phyloP scores from a whole-genome alignment of 176 grass and related monocot genomes.

The Musa troglodytarum region DNA sequence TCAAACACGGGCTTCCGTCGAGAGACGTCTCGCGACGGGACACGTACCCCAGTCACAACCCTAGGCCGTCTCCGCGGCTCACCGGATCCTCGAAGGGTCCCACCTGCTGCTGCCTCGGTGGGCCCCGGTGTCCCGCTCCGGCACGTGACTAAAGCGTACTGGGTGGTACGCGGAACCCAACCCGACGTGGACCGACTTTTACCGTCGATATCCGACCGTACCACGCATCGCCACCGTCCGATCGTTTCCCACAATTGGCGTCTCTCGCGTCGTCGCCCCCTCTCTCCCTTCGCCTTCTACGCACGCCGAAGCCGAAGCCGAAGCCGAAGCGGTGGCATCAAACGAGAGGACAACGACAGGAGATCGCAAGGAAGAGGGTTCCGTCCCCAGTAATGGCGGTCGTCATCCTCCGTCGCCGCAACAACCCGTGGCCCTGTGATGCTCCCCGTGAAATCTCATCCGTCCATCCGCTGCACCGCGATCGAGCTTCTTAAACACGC shows the following conservation, averaged over 20 bases:
- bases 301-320: not conserved
- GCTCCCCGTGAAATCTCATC: not conserved
- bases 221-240: not conserved
- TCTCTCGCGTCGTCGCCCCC: not conserved
- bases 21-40: not conserved
- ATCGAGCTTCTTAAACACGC: conserved; percentile 3
- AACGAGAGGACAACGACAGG: not conserved
- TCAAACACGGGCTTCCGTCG: not conserved
- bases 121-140: not conserved
- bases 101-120: not conserved
- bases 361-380: not conserved
- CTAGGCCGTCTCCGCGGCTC: too few species aligned
- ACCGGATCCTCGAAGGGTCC: too few species aligned
- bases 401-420: not conserved
- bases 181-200: not conserved
- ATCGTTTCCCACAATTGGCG: not conserved
- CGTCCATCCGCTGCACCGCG: not conserved
- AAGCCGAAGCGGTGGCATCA: not conserved
- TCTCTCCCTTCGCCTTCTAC: not conserved
- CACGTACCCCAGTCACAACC: not conserved
- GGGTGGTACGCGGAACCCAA: not conserved
- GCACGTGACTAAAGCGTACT: conserved; percentile 4
- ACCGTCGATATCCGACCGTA: not conserved
- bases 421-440: not conserved
- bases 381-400: not conserved